Conservation (phyloP, 129 eudicot species). For the Lactuca saligna region DNA sequence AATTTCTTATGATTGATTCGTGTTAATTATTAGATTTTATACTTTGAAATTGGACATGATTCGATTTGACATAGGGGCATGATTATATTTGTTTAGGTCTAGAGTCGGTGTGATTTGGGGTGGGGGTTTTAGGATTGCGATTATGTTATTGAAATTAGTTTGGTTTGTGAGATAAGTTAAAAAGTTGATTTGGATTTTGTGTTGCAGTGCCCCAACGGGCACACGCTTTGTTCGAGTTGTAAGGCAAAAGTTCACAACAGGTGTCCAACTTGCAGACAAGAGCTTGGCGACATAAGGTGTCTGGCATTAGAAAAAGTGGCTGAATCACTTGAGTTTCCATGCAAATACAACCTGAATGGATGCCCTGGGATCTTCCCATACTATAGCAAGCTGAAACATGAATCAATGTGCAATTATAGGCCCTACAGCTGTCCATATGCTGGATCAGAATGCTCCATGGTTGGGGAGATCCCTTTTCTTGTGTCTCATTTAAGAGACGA, state of each 20-base stretch:
- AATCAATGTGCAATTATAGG: slow-evolving; percentile 60
- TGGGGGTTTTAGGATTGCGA: slow-evolving; percentile 29
- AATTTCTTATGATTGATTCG: no score
- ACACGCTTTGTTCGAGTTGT: slow-evolving; percentile 67
- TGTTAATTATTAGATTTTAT: no score
- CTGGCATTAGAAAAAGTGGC: slow-evolving; percentile 72
- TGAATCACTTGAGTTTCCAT: slow-evolving; percentile 68
- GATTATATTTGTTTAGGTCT: background rate
- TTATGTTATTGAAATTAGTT: background rate
- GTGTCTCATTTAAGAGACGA: slow-evolving; percentile 76
- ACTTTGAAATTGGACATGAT: slow-evolving; percentile 3
- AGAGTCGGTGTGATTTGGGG: slow-evolving; percentile 16
- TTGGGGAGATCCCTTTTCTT: slow-evolving; percentile 63
- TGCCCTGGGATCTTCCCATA: slow-evolving; percentile 74
- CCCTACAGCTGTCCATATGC: slow-evolving; percentile 82
- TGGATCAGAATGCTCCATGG: slow-evolving; percentile 73
- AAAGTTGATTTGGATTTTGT: background rate
- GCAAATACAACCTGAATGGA: slow-evolving; percentile 59
- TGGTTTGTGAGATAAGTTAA: background rate
- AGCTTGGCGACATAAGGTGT: slow-evolving; percentile 72
- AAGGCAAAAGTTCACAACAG: slow-evolving; percentile 56
- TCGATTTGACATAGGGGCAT: background rate
- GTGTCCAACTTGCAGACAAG: slow-evolving; percentile 72
- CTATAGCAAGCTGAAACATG: slow-evolving; percentile 74
- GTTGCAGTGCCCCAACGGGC: slow-evolving; percentile 71